Evolutionary conservation across 768 basidiomycete species (phyloP).

Genomic region (Lactarius hatsudake): DNA sequence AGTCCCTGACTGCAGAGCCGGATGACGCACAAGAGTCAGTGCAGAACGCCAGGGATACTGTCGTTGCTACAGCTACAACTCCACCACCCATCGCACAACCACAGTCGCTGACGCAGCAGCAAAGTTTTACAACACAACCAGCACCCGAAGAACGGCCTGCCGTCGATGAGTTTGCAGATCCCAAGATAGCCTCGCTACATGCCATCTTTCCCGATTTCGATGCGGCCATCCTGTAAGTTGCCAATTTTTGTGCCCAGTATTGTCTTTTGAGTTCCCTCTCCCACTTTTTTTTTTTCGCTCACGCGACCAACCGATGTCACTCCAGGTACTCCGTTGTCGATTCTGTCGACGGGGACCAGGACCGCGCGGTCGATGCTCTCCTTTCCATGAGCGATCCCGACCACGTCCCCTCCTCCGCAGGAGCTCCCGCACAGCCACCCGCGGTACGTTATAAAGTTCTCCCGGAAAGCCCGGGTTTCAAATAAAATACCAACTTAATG

Average conservation of each 20-base stretch:
- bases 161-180: constrained; percentile 26
- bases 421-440: constrained; percentile 11
- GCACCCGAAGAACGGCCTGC: not conserved
- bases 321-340: constrained; percentile 50
- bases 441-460: constrained; percentile 3
- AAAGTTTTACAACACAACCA: not conserved
- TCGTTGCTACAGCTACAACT: not conserved
- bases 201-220: constrained; percentile 29
- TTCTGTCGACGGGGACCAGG: constrained; percentile 66
- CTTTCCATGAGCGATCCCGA: constrained; percentile 86
- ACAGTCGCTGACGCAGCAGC: not conserved
- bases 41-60: not conserved
- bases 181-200: constrained; percentile 25
- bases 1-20: not conserved
- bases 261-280: too few relatives aligned
- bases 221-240: constrained; percentile 22
- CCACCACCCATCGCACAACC: not conserved
- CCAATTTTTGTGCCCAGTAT: not conserved
- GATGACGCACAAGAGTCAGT: not conserved
- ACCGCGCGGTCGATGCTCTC: constrained; percentile 70
- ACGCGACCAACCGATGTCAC: not conserved
- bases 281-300: not conserved
- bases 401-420: constrained; percentile 46
- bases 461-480: not conserved
- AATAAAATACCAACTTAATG: not conserved